Percentiles rank a stretch among this genome's conserved stretches.
phyloP scores from a whole-genome alignment of 2,329 filamentous ascomycete genomes.

The Colletotrichum eleusines region DNA sequence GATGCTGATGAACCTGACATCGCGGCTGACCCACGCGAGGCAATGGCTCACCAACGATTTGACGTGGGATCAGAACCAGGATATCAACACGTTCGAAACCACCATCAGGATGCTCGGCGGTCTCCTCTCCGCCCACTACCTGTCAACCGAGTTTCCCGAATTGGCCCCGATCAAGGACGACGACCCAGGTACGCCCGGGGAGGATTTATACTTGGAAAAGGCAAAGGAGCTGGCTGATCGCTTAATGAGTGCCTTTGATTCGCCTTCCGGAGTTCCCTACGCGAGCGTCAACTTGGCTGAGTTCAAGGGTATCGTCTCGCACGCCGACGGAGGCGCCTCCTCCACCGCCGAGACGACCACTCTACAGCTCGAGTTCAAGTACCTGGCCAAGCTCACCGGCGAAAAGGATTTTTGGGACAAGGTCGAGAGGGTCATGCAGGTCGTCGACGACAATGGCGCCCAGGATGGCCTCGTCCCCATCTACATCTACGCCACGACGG shows the following conservation, averaged over 20 bases:
- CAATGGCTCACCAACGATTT: conserved; percentile 88
- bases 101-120: conserved; percentile 98
- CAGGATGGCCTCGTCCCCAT: conserved; percentile 91
- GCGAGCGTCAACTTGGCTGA: conserved; percentile 90
- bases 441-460: conserved; percentile 84
- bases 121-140: conserved; percentile 90
- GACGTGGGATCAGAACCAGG: conserved; percentile 90
- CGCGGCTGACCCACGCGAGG: conserved; percentile 83
- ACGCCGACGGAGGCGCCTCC: conserved; percentile 87
- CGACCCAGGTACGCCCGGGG: conserved; percentile 78
- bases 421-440: conserved; percentile 90
- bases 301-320: conserved; percentile 80
- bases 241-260: conserved; percentile 88
- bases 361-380: conserved; percentile 96
- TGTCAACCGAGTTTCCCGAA: conserved; percentile 86
- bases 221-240: conserved; percentile 92
- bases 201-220: conserved; percentile 96
- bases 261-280: conserved; percentile 86
- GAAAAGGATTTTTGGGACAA: conserved; percentile 93
- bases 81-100: conserved; percentile 98
- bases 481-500: conserved; percentile 84
- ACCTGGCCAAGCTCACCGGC: conserved; percentile 92
- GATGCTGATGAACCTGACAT: conserved; percentile 98
- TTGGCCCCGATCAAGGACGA: conserved; percentile 81
- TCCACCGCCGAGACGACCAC: conserved; percentile 95